These are phyloP conservation scores for Tricholoma sp. DNA, from an alignment of 768 basidiomycete genomes.

Conservation along the genomic window DNA sequence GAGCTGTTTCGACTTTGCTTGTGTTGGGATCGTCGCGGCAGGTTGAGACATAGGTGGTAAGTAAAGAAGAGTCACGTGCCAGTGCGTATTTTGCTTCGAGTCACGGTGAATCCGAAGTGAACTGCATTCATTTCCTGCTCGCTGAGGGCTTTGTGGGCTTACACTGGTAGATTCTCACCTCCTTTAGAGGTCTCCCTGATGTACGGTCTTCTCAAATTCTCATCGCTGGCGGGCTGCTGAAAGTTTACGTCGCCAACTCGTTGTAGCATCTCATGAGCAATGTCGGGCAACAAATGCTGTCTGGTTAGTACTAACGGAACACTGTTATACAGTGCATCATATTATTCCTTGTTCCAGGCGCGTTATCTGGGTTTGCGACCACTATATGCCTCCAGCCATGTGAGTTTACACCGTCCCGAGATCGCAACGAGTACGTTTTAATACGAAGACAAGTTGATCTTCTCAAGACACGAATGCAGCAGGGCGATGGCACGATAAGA, in stretches of 20 bases:
- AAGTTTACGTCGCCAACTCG: not conserved
- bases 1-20: constrained; percentile 66
- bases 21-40: constrained; percentile 41
- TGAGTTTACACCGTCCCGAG: constrained; percentile 27
- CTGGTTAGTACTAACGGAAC: constrained; percentile 37
- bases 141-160: not conserved
- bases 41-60: constrained; percentile 5
- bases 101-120: too few species aligned
- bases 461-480: constrained; percentile 88
- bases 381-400: constrained; percentile 74
- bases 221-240: not conserved
- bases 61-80: constrained; percentile 1
- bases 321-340: not conserved
- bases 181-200: not conserved
- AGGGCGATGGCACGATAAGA: constrained; percentile 50
- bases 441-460: constrained; percentile 61
- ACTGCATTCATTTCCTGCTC: too few species aligned
- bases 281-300: constrained; percentile 62
- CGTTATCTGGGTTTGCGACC: constrained; percentile 72
- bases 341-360: constrained; percentile 41
- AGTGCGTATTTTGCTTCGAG: too few species aligned
- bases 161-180: not conserved
- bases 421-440: not conserved
- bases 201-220: not conserved
- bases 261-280: constrained; percentile 45